phyloP scores from a whole-genome alignment of 2,329 filamentous ascomycete species.

The Neopestalotiopsis rosae region DNA sequence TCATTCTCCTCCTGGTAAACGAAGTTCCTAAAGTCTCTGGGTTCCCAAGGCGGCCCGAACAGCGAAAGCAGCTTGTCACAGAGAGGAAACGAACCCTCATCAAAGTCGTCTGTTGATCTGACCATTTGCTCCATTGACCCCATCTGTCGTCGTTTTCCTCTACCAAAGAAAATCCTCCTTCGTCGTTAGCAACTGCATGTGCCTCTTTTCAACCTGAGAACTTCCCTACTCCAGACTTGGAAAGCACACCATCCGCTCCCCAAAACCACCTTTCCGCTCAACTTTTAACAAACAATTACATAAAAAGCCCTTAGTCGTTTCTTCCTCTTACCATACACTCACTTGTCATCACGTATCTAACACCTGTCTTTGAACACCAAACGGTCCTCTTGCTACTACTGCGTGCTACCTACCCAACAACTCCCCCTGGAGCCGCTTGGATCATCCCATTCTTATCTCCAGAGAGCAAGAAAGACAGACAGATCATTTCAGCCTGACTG shows the following conservation, averaged over 20 bases:
- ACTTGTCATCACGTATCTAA: conserved; percentile 27
- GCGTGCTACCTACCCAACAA: conserved; percentile 27
- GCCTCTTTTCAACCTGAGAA: neutral
- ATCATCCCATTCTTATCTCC: conserved; percentile 39
- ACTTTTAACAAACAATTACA: conserved; percentile 24
- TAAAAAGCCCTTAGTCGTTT: conserved; percentile 19
- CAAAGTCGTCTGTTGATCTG: conserved; percentile 13
- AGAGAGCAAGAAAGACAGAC: conserved; percentile 17
- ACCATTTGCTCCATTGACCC: conserved; percentile 3
- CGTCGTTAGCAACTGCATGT: neutral
- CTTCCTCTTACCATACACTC: conserved; percentile 39
- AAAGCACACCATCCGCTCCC: conserved; percentile 15
- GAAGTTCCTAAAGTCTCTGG: neutral
- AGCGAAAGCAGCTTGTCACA: neutral
- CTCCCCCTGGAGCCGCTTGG: conserved; percentile 39
- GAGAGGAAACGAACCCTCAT: neutral
- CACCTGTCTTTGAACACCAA: conserved; percentile 23
- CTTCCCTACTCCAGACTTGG: neutral
- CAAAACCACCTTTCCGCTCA: conserved; percentile 13
- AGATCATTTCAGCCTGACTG: conserved; percentile 24
- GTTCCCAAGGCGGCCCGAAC: conserved; percentile 10
- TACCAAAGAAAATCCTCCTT: neutral
- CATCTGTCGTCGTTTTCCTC: neutral
- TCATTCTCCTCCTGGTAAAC: conserved; percentile 2
- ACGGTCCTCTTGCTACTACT: conserved; percentile 27